These are phyloP conservation scores for Withania somnifera DNA, from an alignment of 305 asterid species.

Conservation along the genomic window DNA sequence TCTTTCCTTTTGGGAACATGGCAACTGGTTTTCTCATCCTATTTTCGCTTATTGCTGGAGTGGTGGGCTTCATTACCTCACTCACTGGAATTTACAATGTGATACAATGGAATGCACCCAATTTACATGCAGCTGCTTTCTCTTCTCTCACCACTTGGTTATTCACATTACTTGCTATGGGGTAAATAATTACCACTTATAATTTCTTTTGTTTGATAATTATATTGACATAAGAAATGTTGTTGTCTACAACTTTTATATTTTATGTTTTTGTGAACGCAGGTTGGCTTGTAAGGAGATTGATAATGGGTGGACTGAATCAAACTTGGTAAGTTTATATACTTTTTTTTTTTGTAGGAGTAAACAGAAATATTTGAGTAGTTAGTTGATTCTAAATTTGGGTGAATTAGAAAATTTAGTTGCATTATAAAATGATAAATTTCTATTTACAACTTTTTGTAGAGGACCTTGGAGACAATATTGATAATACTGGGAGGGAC, in stretches of 20 bases:
- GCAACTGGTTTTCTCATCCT: slow-evolving; percentile 77
- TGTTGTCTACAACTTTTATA: no score
- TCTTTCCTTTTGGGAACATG: slow-evolving; percentile 73
- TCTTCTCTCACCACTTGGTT: slow-evolving; percentile 61
- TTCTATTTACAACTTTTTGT: neutral
- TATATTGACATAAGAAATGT: neutral
- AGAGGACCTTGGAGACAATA: slow-evolving; percentile 72
- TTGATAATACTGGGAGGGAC: slow-evolving; percentile 68
- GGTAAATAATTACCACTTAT: slow-evolving; percentile 49
- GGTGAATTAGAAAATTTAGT: neutral
- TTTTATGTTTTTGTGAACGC: slow-evolving; percentile 8
- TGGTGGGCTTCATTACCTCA: slow-evolving; percentile 75
- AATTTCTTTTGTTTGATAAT: neutral
- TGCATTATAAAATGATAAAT: neutral
- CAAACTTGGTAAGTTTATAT: slow-evolving; percentile 39
- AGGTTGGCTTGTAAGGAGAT: slow-evolving; percentile 95
- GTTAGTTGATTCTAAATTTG: neutral
- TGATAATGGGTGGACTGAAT: slow-evolving; percentile 53
- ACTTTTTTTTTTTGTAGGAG: neutral
- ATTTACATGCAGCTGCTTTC: slow-evolving; percentile 63
- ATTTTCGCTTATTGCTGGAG: slow-evolving; percentile 71
- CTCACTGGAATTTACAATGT: slow-evolving; percentile 45
- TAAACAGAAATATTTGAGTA: neutral
- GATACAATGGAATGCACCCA: slow-evolving; percentile 44
- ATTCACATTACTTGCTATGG: slow-evolving; percentile 86